Evolutionary conservation across 306 rosid genomes (phyloP), one percentile per base, ranked within the genome.

Genomic region (Lathyrus aphaca): DNA sequence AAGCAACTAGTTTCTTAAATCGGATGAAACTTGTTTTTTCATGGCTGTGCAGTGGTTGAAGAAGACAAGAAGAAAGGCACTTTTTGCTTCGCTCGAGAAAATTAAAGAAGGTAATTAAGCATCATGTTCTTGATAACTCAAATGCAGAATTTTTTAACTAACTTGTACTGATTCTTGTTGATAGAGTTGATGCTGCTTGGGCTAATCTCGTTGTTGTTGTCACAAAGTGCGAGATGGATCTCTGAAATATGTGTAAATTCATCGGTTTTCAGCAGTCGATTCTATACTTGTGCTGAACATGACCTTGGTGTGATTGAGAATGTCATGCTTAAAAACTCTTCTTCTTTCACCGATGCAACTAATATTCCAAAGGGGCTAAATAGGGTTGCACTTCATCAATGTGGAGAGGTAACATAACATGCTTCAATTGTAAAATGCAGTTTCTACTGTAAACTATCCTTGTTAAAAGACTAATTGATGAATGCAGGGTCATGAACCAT

Each of bases 121-220:
- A 5, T 4, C 30, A 2, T 37, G 50, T 30, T 40, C 42, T 16
- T 15, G 18, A 15, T 73, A 13, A 29, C 68, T 51, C 72, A 58
- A 19, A 11, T 39, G 53, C 16, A 58, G 37, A 71, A 27, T 30
- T 19, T 23, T 46, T 51, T 37, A 8, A 50, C 48, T 69, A 48
- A 75, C 66, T 79, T 66, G 72, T 38, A 55, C 27, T 63, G 13
- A 10, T 75, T 49, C 51, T 76, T 82, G 44, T 19, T 86, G 85
- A 59, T 79, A 94, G 98, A 94, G 85, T 64, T 94, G 82, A 94
- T 94, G 98, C 95, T 90, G 78, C 98, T 87, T 77, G 97, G 97
- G 48, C 96, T 88, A 8, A 82, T 94, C 86, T 94, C 98, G 59
- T 83, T 94, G 82, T 71, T 90, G 82, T 79, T 94, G 95, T 85